Conservation (phyloP, 306 rosid genomes). For the Luffa acutangula region DNA sequence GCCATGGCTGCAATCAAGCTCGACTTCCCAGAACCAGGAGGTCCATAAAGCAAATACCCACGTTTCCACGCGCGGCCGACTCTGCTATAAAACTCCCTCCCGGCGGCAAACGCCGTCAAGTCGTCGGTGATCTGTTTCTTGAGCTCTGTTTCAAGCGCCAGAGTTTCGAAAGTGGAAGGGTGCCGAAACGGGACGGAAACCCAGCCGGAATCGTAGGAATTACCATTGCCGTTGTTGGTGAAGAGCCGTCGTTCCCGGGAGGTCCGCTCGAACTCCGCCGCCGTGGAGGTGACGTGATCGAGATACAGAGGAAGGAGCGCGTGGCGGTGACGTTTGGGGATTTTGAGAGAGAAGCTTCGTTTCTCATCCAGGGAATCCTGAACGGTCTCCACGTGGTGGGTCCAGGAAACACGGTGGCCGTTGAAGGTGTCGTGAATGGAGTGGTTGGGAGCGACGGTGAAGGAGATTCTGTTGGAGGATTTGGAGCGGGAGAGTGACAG, state of each 20-base stretch:
- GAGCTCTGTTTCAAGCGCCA: constrained; percentile 52
- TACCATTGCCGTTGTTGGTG: constrained; percentile 56
- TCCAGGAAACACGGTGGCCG: constrained; percentile 52
- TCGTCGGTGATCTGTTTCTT: constrained; percentile 61
- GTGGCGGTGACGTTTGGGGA: constrained; percentile 69
- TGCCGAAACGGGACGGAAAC: constrained; percentile 83
- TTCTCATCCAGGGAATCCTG: constrained; percentile 79
- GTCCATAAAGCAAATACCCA: constrained; percentile 72
- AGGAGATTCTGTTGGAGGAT: constrained; percentile 64
- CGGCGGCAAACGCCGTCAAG: constrained; percentile 45
- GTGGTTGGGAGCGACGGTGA: constrained; percentile 72
- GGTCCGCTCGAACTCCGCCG: constrained; percentile 66
- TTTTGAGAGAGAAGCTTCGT: constrained; percentile 64
- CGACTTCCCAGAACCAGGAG: constrained; percentile 86
- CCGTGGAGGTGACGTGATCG: constrained; percentile 44
- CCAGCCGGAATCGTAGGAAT: constrained; percentile 77
- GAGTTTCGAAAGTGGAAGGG: constrained; percentile 71
- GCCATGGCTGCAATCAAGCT: constrained; percentile 87
- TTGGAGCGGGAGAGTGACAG: constrained; percentile 73
- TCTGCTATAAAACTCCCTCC: constrained; percentile 57
- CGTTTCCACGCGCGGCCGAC: constrained; percentile 93
- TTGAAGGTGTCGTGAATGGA: constrained; percentile 49
- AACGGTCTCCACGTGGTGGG: constrained; percentile 69
- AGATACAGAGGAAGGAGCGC: constrained; percentile 51
- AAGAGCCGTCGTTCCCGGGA: constrained; percentile 67